Conservation (phyloP, 306 rosid species). For the Echinosophora koreensis region DNA sequence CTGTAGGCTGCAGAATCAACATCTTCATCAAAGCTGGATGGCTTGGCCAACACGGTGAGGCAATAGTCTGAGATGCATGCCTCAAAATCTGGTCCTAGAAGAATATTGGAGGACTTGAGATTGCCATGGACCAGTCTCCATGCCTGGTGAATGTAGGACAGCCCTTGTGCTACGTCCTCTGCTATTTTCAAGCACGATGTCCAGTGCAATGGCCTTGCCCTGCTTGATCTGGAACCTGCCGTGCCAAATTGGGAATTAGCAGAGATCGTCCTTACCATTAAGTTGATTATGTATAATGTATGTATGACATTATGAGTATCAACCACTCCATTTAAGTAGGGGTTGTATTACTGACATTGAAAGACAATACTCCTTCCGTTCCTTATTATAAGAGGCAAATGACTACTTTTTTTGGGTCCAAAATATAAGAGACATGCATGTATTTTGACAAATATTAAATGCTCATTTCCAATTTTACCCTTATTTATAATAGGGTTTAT, state of each 20-base stretch:
- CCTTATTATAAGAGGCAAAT: too few relatives aligned
- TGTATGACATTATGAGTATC: not conserved
- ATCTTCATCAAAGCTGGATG: slow-evolving; percentile 48
- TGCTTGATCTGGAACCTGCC: slow-evolving; percentile 82
- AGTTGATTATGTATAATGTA: not conserved
- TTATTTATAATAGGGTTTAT: too few relatives aligned
- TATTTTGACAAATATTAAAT: too few relatives aligned
- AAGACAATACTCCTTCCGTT: too few relatives aligned
- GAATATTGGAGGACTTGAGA: slow-evolving; percentile 85
- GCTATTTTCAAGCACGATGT: slow-evolving; percentile 95
- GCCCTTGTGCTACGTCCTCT: slow-evolving; percentile 92
- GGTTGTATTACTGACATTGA: not conserved
- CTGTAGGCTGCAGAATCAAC: slow-evolving; percentile 60
- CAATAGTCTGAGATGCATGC: slow-evolving; percentile 88
- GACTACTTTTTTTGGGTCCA: too few relatives aligned
- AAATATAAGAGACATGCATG: too few relatives aligned
- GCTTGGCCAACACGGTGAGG: slow-evolving; percentile 62
- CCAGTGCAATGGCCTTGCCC: slow-evolving; percentile 94
- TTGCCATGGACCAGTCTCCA: slow-evolving; percentile 95
- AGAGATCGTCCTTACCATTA: not conserved
- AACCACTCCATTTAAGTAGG: slow-evolving; percentile 10
- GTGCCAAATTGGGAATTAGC: slow-evolving; percentile 36
- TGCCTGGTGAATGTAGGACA: slow-evolving; percentile 95
- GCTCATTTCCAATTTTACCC: too few relatives aligned
- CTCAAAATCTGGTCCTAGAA: slow-evolving; percentile 88